Conservation (phyloP, 2,329 filamentous ascomycete species). For the Microsporum canis region DNA sequence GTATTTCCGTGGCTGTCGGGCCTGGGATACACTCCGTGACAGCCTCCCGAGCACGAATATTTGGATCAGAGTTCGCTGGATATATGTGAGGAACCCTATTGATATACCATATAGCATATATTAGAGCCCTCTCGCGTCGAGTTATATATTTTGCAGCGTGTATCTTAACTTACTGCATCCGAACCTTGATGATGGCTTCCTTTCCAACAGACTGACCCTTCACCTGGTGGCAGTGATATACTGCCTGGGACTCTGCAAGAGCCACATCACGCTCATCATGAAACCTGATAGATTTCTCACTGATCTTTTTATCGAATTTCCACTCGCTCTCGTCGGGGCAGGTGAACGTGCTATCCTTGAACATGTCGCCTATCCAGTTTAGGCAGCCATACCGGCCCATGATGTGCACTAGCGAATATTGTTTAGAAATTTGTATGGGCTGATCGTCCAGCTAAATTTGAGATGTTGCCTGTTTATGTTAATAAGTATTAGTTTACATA, state of each 20-base stretch:
- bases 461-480: no score
- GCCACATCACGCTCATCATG: background rate
- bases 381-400: background rate
- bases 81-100: background rate
- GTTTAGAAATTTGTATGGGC: no score
- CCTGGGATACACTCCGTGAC: background rate
- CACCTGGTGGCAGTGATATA: constrained; percentile 7
- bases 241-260: constrained; percentile 3
- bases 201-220: background rate
- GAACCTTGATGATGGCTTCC: constrained; percentile 10
- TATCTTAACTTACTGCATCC: constrained; percentile 8
- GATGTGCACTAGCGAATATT: background rate
- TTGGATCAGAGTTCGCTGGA: background rate
- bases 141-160: background rate
- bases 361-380: background rate
- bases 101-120: background rate
- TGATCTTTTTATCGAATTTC: background rate
- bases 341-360: background rate
- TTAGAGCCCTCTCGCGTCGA: background rate
- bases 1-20: background rate
- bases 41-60: background rate
- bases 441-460: no score
- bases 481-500: no score
- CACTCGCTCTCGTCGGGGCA: background rate
- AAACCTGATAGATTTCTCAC: background rate